A percentile compares a stretch with the other conserved stretches of the same genome.
Evolutionary conservation across 257 asterid genomes (phyloP).

Genomic region (Cinchona pubescens): DNA sequence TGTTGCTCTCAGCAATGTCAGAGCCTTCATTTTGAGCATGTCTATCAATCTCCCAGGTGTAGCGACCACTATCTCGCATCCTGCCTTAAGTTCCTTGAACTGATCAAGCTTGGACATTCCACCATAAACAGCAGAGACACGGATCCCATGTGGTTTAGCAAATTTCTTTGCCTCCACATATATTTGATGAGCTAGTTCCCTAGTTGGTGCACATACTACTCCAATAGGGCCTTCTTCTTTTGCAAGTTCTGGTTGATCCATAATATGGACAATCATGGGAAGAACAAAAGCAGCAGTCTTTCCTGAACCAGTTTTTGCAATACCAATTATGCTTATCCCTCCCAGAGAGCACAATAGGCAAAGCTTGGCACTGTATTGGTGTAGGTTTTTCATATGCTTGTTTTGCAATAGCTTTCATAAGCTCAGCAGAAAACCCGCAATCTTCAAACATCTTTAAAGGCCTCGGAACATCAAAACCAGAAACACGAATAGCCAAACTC

Average conservation of each 20-base stretch:
- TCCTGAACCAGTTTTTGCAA: slow-evolving; percentile 98
- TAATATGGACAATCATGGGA: slow-evolving; percentile 88
- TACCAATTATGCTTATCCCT: slow-evolving; percentile 91
- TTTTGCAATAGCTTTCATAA: slow-evolving; percentile 80
- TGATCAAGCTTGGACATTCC: slow-evolving; percentile 99
- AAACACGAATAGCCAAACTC: slow-evolving; percentile 80
- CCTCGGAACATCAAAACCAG: slow-evolving; percentile 95
- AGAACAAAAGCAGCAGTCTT: slow-evolving; percentile 96
- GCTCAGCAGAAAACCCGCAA: slow-evolving; percentile 79
- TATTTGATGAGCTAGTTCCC: slow-evolving; percentile 98
- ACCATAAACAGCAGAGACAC: slow-evolving; percentile 95
- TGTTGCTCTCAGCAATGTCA: slow-evolving; percentile 77
- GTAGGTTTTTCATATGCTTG: slow-evolving; percentile 95
- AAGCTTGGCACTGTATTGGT: slow-evolving; percentile 93
- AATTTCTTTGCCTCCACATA: slow-evolving; percentile 91
- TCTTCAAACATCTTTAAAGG: slow-evolving; percentile 81
- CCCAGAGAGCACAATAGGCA: slow-evolving; percentile 92
- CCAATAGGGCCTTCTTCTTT: slow-evolving; percentile 98
- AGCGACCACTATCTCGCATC: slow-evolving; percentile 94
- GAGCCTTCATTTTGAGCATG: slow-evolving; percentile 92
- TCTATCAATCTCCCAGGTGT: slow-evolving; percentile 98
- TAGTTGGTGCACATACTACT: slow-evolving; percentile 96
- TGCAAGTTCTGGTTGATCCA: slow-evolving; percentile 93
- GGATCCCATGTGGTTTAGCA: slow-evolving; percentile 73
- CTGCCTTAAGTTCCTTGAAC: slow-evolving; percentile 95